Evolutionary conservation across 2,329 filamentous ascomycete species (phyloP), one percentile per base, ranked within the genome.

Genomic region (Pseudogymnoascus sp.): DNA sequence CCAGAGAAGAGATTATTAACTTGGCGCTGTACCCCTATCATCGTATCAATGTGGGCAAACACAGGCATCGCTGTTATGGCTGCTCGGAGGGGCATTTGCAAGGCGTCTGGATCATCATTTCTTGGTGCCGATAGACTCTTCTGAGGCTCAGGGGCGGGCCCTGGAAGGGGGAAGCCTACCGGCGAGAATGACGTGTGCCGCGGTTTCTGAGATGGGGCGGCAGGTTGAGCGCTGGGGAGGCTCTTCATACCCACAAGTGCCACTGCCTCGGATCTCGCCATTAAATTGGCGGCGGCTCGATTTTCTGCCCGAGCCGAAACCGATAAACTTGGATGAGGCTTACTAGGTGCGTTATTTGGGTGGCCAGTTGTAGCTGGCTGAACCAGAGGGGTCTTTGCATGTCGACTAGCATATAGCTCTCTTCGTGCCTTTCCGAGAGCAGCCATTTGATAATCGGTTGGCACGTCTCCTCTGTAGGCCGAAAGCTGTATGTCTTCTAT

Each of bases 361-460:
- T 15, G 4, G 8, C 4, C 27, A 6, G 29, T 3, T 55, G 48
- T 4, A 12, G 27, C 48, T 10, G 15, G 5, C 2, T 21, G 21
- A 21, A 21, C 21, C 21, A 21, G 21, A 21, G 21, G 21, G 21
- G 48, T 12, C 29, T 55, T 55, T 55, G 9, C 48, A 17, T 6
- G 5, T 13, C 48, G 29, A 21, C 48, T 55, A 29, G 15, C 29
- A 33, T 55, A 55, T 13, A 55, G 9, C 29, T 55, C 48, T 13
- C 48, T 29, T 4, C 48, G 48, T 21, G 48, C 48, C 48, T 55
- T 55, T 55, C 48, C 48, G 2, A 55, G 48, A 17, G 48, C 48
- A 55, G 48, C 48, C 48, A 55, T 55, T 33, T 55, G 48, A 35
- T 33, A 55, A 21, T 55, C 48, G n/a, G 48, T 55, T 15, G 48